A percentile compares a stretch with the other conserved stretches of the same genome.
Conservation (phyloP, 768 basidiomycete genomes). For the Phaeolepiota aurea region DNA sequence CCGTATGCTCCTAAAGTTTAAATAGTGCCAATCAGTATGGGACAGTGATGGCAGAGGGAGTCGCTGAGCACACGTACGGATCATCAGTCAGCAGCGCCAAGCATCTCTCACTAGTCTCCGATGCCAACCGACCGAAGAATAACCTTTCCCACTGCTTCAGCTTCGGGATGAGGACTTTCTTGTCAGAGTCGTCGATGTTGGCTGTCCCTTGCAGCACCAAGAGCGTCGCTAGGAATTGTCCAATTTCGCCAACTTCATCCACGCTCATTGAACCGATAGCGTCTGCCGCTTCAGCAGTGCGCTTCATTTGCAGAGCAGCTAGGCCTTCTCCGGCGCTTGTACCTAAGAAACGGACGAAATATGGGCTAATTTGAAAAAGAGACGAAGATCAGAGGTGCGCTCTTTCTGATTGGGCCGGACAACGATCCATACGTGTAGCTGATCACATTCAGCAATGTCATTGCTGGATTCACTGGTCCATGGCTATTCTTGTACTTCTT, state of each 20-base stretch:
- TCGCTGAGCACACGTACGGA: conserved; percentile 17
- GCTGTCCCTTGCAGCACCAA: conserved; percentile 27
- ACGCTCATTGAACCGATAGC: conserved; percentile 11
- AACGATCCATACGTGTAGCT: conserved; percentile 22
- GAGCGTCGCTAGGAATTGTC: conserved; percentile 31
- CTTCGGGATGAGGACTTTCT: conserved; percentile 21
- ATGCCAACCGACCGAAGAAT: conserved; percentile 20
- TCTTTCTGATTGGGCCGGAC: background rate
- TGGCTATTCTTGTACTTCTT: conserved; percentile 17
- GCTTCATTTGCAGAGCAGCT: conserved; percentile 25
- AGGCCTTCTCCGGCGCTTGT: conserved; percentile 21
- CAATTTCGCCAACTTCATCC: conserved; percentile 22
- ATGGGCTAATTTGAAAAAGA: conserved; percentile 16
- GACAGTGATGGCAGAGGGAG: too few relatives aligned
- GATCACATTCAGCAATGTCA: conserved; percentile 23
- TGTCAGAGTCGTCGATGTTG: conserved; percentile 21
- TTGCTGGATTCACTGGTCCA: conserved; percentile 13
- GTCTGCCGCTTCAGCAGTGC: conserved; percentile 17
- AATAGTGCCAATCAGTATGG: background rate
- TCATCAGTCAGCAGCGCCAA: conserved; percentile 20
- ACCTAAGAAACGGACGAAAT: conserved; percentile 29
- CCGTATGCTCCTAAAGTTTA: conserved; percentile 16
- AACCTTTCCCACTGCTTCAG: conserved; percentile 21
- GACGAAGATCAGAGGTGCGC: background rate
- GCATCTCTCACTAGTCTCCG: conserved; percentile 26